Evolutionary conservation across 331 rosid species (phyloP).

Genomic region (Acacia pycnantha): DNA sequence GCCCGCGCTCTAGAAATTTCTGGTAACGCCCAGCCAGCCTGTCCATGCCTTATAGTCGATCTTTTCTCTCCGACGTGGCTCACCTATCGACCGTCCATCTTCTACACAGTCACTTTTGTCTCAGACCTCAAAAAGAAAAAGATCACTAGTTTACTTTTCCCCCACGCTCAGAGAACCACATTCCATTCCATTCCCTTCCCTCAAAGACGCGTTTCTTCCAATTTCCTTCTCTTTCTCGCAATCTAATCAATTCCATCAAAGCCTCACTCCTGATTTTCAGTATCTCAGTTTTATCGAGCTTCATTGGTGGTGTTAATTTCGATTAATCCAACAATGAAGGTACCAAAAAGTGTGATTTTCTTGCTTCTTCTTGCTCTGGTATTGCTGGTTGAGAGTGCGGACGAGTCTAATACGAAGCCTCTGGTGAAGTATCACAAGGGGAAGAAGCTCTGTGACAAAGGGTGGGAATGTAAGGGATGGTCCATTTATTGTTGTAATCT

Average conservation of each 20-base stretch:
- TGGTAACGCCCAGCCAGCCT: neutral
- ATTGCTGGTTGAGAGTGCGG: slow-evolving; percentile 30
- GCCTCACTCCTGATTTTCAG: neutral
- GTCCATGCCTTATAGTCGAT: neutral
- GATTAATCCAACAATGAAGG: neutral
- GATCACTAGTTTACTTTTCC: neutral
- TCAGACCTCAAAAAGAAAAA: neutral
- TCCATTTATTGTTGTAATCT: slow-evolving; percentile 75
- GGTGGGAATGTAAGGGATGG: slow-evolving; percentile 81
- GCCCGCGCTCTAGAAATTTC: neutral
- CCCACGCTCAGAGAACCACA: neutral
- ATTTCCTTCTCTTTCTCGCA: neutral
- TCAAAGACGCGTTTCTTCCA: neutral
- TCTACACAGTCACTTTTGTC: neutral
- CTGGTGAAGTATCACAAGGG: slow-evolving; percentile 65
- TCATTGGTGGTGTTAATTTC: neutral
- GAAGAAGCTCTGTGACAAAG: slow-evolving; percentile 66
- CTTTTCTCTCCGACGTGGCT: neutral
- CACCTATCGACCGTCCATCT: neutral
- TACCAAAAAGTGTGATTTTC: neutral
- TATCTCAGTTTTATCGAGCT: neutral
- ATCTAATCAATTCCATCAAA: neutral
- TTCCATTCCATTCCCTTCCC: neutral
- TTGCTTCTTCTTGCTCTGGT: neutral
- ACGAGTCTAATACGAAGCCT: slow-evolving; percentile 32